These are phyloP conservation scores for Ilyonectria mors-panacis DNA, from an alignment of 2,329 filamentous ascomycete genomes.

Conservation along the genomic window DNA sequence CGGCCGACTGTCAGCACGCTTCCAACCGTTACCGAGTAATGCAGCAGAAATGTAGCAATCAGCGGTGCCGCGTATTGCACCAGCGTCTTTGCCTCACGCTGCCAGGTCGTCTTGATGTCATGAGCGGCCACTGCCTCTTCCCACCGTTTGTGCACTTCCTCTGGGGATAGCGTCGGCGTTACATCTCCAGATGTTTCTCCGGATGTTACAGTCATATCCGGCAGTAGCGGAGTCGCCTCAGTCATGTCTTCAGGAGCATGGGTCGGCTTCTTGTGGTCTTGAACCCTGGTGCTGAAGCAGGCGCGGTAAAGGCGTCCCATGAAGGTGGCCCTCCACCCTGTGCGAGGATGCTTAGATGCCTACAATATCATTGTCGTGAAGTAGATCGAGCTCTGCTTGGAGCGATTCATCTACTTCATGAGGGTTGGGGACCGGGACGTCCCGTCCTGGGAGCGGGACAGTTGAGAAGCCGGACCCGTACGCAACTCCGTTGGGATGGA, in stretches of 20 bases:
- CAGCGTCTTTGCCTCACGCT: constrained; percentile 85
- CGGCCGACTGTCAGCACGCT: constrained; percentile 82
- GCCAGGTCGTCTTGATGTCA: constrained; percentile 88
- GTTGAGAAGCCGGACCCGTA: constrained; percentile 41
- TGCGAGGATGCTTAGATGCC: constrained; percentile 20
- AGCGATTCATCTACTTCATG: constrained; percentile 42
- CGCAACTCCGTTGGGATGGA: constrained; percentile 39
- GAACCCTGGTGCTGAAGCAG: constrained; percentile 34
- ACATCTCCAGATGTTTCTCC: not conserved
- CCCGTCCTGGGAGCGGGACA: constrained; percentile 33
- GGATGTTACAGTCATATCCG: not conserved
- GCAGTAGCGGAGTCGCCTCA: constrained; percentile 33
- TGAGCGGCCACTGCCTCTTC: constrained; percentile 85
- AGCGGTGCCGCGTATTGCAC: constrained; percentile 77
- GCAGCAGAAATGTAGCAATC: constrained; percentile 78
- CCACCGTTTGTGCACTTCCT: constrained; percentile 64
- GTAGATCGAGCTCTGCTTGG: constrained; percentile 35
- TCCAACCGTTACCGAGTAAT: constrained; percentile 83
- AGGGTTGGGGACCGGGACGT: constrained; percentile 37
- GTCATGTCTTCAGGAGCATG: constrained; percentile 4
- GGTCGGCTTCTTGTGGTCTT: constrained; percentile 32
- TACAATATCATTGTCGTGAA: constrained; percentile 42
- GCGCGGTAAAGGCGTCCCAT: constrained; percentile 29
- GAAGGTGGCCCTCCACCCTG: constrained; percentile 19
- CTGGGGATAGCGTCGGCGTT: constrained; percentile 26